phyloP scores from a whole-genome alignment of 371 early-diverging fungal genomes.

The Syncephalis fuscata region DNA sequence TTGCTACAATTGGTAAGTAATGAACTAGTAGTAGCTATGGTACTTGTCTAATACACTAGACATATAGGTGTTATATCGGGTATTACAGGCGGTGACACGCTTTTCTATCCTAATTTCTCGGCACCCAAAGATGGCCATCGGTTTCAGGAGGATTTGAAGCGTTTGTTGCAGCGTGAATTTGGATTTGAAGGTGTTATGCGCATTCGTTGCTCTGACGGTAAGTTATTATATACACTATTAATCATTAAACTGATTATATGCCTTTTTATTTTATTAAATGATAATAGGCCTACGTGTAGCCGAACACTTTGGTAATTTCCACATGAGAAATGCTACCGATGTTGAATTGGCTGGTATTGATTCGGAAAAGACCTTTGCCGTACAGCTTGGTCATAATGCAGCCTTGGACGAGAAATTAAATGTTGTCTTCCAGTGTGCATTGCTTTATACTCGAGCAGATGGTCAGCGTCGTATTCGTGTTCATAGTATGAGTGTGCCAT shows the following conservation, averaged over 20 bases:
- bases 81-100: constrained; percentile 79
- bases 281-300: constrained; percentile 37
- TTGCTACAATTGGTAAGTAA: constrained; percentile 49
- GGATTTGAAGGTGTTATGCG: constrained; percentile 82
- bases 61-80: constrained; percentile 56
- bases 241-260: background rate
- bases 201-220: constrained; percentile 71
- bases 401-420: constrained; percentile 69
- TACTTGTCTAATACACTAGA: too few species aligned
- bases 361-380: constrained; percentile 65
- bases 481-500: constrained; percentile 68
- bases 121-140: constrained; percentile 37
- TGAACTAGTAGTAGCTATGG: too few species aligned
- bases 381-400: constrained; percentile 69
- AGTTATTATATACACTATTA: constrained; percentile 11
- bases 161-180: constrained; percentile 53
- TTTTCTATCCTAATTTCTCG: constrained; percentile 64
- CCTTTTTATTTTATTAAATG: constrained; percentile 13
- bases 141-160: constrained; percentile 48
- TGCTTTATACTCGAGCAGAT: constrained; percentile 75
- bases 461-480: constrained; percentile 89
- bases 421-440: constrained; percentile 72
- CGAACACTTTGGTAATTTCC: constrained; percentile 87
- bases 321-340: constrained; percentile 81
- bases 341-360: constrained; percentile 80